Evolutionary conservation across 202 grass and related monocot genomes (phyloP).

Genomic region (Dendrocalamus latiflorus): DNA sequence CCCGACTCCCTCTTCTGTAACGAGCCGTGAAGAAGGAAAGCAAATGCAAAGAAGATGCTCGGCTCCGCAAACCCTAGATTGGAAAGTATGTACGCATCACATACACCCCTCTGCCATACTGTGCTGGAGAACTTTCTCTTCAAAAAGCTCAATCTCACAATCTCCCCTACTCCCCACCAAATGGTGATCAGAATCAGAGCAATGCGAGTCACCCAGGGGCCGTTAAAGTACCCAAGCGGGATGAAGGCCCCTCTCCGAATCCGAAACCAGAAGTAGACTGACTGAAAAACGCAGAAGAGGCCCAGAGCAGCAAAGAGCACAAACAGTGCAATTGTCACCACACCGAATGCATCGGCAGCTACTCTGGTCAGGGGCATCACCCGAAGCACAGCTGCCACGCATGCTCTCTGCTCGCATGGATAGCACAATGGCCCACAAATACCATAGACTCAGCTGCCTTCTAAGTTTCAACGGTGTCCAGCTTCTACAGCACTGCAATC

Average conservation of each 20-base stretch:
- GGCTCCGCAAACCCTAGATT: conserved; percentile 98
- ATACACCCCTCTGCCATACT: conserved; percentile 60
- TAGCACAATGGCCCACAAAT: conserved; percentile 53
- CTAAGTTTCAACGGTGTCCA: conserved; percentile 11
- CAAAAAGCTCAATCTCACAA: conserved; percentile 68
- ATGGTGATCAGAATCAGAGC: conserved; percentile 73
- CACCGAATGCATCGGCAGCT: conserved; percentile 89
- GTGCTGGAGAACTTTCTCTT: conserved; percentile 62
- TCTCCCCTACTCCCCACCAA: conserved; percentile 76
- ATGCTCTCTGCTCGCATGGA: conserved; percentile 92
- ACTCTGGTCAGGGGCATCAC: conserved; percentile 94
- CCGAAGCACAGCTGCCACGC: conserved; percentile 85
- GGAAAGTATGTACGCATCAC: conserved; percentile 85
- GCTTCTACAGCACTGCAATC: conserved; percentile 37
- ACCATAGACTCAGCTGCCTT: conserved; percentile 36
- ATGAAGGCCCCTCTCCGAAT: conserved; percentile 44
- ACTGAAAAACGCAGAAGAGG: conserved; percentile 65
- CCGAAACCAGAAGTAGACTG: conserved; percentile 50
- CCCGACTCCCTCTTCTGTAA: conserved; percentile 75
- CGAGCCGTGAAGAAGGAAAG: conserved; percentile 71
- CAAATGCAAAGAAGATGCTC: conserved; percentile 73
- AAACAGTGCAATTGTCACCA: conserved; percentile 71
- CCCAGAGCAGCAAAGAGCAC: conserved; percentile 56
- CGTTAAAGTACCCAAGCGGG: conserved; percentile 84
- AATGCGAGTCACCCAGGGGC: conserved; percentile 84